Evolutionary conservation across 2,329 filamentous ascomycete species (phyloP), one percentile per base, ranked within the genome.

Genomic region (Didymella exigua): DNA sequence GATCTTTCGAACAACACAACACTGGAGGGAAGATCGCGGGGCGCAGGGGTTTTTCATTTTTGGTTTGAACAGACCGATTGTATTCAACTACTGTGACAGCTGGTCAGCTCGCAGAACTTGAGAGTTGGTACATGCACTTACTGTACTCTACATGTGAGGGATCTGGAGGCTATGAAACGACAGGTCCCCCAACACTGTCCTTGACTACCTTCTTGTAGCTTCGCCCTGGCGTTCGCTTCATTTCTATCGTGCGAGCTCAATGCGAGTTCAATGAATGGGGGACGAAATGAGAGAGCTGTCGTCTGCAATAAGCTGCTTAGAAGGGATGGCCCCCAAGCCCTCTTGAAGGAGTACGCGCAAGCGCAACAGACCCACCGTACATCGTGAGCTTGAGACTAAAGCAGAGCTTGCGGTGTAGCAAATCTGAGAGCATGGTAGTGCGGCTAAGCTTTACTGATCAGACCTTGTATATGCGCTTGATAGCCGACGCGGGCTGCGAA

Each of bases 1-100:
- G 36, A 24, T 11, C 18, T 6, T 38, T 16, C 21, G 13, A 38
- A 24, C 37, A 14, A 48, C 9, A 21, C 19, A n/a, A 29, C 10
- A 21, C 24, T 9, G 24, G n/a, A 19, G n/a, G 11, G 7, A 24
- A 23, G 16, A 33, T 16, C 9, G 36, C 36, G 18, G 21, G 26
- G 6, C n/a, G 13, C 11, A 26, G n/a, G 27, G 21, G 13, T 13
- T 26, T 30, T 33, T 34, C 18, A 40, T 5, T 23, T 19, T 41
- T 13, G 18, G n/a, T n/a, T 2, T 6, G 24, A 31, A 26, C 10
- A 40, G 27, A 34, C n/a, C 26, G 21, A 37, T 26, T 49, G 38
- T 14, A 65, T 63, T 54, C 26, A 50, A 30, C 55, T 66, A 66
- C 62, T 65, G 51, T 38, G 26, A 36, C 14, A 34, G 4, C 6